Base-by-base conservation (phyloP, 495 filamentous ascomycete genomes). In the Penicillium subrubescens region DNA sequence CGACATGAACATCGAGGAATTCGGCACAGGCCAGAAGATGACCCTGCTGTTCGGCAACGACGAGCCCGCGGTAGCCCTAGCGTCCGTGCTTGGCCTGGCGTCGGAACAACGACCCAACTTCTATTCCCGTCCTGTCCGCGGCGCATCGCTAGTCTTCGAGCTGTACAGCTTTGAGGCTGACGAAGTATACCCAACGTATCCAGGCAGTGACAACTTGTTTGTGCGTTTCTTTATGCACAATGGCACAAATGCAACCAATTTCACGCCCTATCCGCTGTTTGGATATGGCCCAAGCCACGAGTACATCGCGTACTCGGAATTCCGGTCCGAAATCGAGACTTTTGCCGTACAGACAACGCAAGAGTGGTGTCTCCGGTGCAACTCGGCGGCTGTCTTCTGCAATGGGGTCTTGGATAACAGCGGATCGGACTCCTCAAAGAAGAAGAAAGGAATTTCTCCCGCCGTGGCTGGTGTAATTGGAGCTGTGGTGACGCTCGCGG, bases 171-270 rank as follows among this genome's bases (percentile, higher is more conserved):
- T 81, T 17, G 78, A 75, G 74, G 34, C 64, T 0, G 84, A 75
- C 69, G 79, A 64, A 63, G 71, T 63, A 5, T 63, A 74, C 27
- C 71, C 67, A 17, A 71, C 64, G 72, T 89, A 82, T 64, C 89
- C 90, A 0, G 68, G 70, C 35, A 65, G 72, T 8, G 76, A 83
- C 21, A 82, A 92, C 48, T 81, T 94, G 41, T 86, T 81, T 63
- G 89, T 96, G 33, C 87, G 92, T 43, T 93, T 94, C 77, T 75
- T 91, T 12, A 87, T 94, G 74, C 84, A 87, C 67, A 96, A 96
- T 72, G 90, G 90, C 48, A 90, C 90, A 15, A 83, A 83, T n/a
- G 75, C 71, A 11, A 75, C 73, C 31, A 72, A 79, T 27, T 84
- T 89, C 8, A 65, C 59, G 2, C 69, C 80, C 5, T 94, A 86